Evolutionary conservation across 225 moss, liverwort and hornwort species (phyloP), one percentile per base, ranked within the genome.

Genomic region (Sphagnum contortum): DNA sequence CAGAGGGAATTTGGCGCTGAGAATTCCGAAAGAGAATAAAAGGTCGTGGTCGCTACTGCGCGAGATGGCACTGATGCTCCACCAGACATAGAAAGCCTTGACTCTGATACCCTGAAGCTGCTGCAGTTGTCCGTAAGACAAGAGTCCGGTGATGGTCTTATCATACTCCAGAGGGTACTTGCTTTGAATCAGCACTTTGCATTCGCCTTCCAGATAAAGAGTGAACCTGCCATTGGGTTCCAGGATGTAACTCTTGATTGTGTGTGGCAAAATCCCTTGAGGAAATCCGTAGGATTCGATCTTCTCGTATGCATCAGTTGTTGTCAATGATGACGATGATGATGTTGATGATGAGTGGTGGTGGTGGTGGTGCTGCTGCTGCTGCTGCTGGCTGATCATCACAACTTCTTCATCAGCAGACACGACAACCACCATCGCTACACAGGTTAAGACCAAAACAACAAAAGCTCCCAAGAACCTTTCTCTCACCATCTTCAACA

Each of bases 81-180:
- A 84, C 91, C 92, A 91, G 29, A 91, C 70, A 73, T 69, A 89
- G 62, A 77, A 92, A 46, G 92, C 83, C 70, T 87, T 95, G 73
- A 91, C 94, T 44, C 72, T 63, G 61, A 95, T 86, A 45, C 94
- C 94, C 50, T 66, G 74, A 66, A 95, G 65, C 47, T 84, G 79
- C 61, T 62, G 77, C 63, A 95, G 77, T 49, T 58, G 70, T 5
- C 88, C 88, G 54, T 89, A 91, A 0, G 89, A 77, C 9, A 95
- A 77, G 68, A 69, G 60, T 48, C 94, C 94, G 0, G 88, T 66
- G 9, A 95, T 95, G 45, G 81, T 86, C 61, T 72, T 75, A 45
- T 77, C 76, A 76, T 95, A 95, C 12, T 81, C 62, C n/a, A 95
- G 77, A 45, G 94, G 91, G 66, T 82, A 94, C 82, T 90, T 84